A percentile compares a stretch with the other conserved stretches of the same genome.
Conservation (phyloP, 192 early-diverging fungal species). For the Phlyctochytrium planicorne region DNA sequence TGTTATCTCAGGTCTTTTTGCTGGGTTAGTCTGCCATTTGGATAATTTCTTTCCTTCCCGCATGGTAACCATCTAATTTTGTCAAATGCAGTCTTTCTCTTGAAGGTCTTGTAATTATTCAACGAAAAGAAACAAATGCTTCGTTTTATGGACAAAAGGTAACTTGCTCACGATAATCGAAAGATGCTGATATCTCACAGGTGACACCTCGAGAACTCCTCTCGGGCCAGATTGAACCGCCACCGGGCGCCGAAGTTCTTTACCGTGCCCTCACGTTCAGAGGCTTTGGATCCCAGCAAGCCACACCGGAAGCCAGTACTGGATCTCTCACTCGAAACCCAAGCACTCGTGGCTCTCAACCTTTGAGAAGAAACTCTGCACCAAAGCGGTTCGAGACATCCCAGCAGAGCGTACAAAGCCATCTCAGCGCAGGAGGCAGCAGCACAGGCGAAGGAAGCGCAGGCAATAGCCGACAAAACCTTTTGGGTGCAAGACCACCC, state of each 20-base stretch:
- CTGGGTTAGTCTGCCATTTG: neutral
- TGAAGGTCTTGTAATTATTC: constrained; percentile 87
- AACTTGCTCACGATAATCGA: neutral
- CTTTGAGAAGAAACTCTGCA: neutral
- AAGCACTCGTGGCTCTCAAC: neutral
- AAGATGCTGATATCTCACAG: neutral
- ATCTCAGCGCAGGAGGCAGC: too few relatives aligned
- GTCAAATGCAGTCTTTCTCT: constrained; percentile 61
- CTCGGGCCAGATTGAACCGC: constrained; percentile 72
- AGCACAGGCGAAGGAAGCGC: too few relatives aligned
- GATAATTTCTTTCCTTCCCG: neutral
- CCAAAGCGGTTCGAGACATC: neutral
- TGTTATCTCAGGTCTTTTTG: neutral
- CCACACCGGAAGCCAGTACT: neutral
- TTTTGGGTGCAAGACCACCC: too few relatives aligned
- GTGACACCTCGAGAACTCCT: constrained; percentile 78
- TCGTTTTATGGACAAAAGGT: constrained; percentile 67
- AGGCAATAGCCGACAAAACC: too few relatives aligned
- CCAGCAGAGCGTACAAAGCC: too few relatives aligned
- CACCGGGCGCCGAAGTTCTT: constrained; percentile 78
- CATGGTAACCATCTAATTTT: too few relatives aligned
- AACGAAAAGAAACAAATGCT: constrained; percentile 88
- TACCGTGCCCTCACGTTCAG: constrained; percentile 66
- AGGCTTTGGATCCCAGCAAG: constrained; percentile 18
- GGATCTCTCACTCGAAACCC: too few relatives aligned